Evolutionary conservation across 192 early-diverging fungal species (phyloP), one percentile per base, ranked within the genome.

Genomic region (Rhizophagus prolifer): DNA sequence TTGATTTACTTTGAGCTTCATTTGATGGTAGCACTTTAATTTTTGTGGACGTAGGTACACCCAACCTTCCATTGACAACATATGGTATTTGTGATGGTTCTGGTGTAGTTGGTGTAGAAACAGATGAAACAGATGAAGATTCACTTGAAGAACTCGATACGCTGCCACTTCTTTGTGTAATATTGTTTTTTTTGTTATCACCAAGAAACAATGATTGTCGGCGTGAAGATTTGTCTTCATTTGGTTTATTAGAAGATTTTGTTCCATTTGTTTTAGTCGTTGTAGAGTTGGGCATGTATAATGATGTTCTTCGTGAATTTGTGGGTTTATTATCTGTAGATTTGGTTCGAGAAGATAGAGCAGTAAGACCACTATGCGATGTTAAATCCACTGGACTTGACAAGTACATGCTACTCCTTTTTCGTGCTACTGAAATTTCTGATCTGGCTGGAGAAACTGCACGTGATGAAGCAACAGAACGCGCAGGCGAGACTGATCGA

Each of bases 91-190:
- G 34, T 36, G 65, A 67, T 73, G 71, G 71, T 38, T 73, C 71
- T 9, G 58, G 58, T 34, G 58, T 73, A 31, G 71, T 58, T 23
- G 71, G 71, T 14, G 71, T 59, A 26, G 58, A 30, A 59, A 72
- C 54, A 14, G 71, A 72, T 28, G 71, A 73, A n/a, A 34, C 14
- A 21, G 71, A 73, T 30, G 69, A 47, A n/a, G 71, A 59, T 67
- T 67, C 65, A 60, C 71, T 73, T 23, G 71, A 73, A 19, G 41
- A 34, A 30, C 71, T 73, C 23, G 71, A 73, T 60, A 73, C 26
- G 14, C 71, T 73, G 41, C 41, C 58, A 38, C 71, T 73, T 34
- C 71, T n/a, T 14, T 70, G 38, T 14, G 69, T 26, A 19, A 10
- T 19, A 50, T 30, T 59, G 0, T 26, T 4, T 2, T 36, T 9